Evolutionary conservation across 1,139 yeast species (phyloP), one percentile per base, ranked within the genome.

Genomic region (Kodamaea suecica): DNA sequence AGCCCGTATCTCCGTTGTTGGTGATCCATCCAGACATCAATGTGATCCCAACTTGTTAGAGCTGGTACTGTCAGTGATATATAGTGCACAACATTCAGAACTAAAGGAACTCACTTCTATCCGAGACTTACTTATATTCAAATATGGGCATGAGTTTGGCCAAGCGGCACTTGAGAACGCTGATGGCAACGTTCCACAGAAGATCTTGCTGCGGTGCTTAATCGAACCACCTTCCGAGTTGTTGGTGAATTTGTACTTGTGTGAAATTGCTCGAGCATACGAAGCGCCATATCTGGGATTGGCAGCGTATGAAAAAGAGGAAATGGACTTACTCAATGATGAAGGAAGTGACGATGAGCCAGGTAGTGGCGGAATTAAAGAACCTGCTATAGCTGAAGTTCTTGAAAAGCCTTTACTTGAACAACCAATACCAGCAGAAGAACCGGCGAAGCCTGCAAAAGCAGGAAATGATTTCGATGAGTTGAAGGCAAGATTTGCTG

Each of bases 241-340:
- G 17, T 66, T 87, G 40, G 95, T 87, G 2, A 70, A 73, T 16
- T 59, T 84, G 41, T 88, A 88, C 52, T 63, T 88, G 42, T 66
- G 76, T 39, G 97, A 88, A 50, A 87, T 88, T 41, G 95, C 95
- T 1, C 67, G 70, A 40, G 85, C 95, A 0, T 88, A 88, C 53
- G 73, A 72, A 28, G 94, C 81, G 2, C 86, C 90, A 1, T 86
- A 77, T 50, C 77, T 85, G 31, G 81, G 78, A 15, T 53, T 80
- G 37, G 57, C 55, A 3, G 69, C 56, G n/a, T 66, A 59, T 13
- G 28, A 25, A 13, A 12, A 12, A 10, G 61, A 39, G 3, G 58
- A 48, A 3, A 57, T 45, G 1, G 53, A 46, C 4, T 49, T 43
- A n/a, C 55, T 51, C 3, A 51, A 47, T 10, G 53, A 34, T 4